Percentiles rank a stretch among this genome's conserved stretches.
Evolutionary conservation across 2,329 filamentous ascomycete species (phyloP).

Genomic region (Cucurbitaria berberidis): DNA sequence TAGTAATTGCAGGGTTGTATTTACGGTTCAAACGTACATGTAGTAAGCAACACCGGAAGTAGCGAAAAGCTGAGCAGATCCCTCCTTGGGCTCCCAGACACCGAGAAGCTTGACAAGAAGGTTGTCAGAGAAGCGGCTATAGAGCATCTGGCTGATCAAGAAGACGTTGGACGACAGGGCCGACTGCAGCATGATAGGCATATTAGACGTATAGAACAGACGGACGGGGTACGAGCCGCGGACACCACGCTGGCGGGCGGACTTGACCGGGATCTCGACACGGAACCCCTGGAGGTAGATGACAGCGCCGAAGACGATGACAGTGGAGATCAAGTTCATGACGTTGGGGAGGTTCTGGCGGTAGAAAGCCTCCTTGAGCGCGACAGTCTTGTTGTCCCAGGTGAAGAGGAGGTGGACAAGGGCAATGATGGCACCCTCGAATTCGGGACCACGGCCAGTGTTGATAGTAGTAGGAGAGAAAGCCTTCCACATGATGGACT

Average conservation of each 20-base stretch:
- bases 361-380: slow-evolving; percentile 98
- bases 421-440: slow-evolving; percentile 97
- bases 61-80: slow-evolving; percentile 93
- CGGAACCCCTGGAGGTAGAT: slow-evolving; percentile 99
- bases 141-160: slow-evolving; percentile 98
- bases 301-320: slow-evolving; percentile 92
- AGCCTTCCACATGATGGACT: slow-evolving; percentile 99
- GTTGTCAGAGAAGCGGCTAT: slow-evolving; percentile 99
- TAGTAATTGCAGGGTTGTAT: slow-evolving; percentile 9
- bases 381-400: slow-evolving; percentile 99
- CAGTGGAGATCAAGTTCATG: slow-evolving; percentile 95
- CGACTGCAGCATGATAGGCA: slow-evolving; percentile 99
- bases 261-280: slow-evolving; percentile 99
- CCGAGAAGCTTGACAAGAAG: slow-evolving; percentile 95
- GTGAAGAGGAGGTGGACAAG: slow-evolving; percentile 98
- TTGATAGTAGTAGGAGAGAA: slow-evolving; percentile 99
- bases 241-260: slow-evolving; percentile 96
- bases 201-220: slow-evolving; percentile 99
- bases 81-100: slow-evolving; percentile 97
- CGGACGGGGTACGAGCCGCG: slow-evolving; percentile 97
- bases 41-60: slow-evolving; percentile 96
- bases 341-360: slow-evolving; percentile 99
- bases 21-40: slow-evolving; percentile 64
- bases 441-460: slow-evolving; percentile 98
- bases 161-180: slow-evolving; percentile 99